These are phyloP conservation scores for Ophiostoma ips DNA, from an alignment of 2,329 filamentous ascomycete genomes.

Conservation along the genomic window DNA sequence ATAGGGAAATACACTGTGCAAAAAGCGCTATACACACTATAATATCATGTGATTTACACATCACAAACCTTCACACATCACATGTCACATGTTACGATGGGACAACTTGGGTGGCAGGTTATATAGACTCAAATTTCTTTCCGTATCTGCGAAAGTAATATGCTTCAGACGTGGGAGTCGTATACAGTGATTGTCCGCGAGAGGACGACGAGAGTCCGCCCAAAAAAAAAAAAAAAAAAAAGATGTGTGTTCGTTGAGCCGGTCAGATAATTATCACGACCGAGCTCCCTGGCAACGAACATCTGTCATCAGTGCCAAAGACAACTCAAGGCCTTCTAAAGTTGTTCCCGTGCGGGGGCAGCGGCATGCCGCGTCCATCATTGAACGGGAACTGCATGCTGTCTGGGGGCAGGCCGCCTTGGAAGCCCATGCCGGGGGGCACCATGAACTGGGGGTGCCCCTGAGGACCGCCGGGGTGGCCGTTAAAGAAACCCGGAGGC, in stretches of 20 bases:
- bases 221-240: not conserved
- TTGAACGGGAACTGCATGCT: slow-evolving; percentile 35
- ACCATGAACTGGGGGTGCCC: slow-evolving; percentile 34
- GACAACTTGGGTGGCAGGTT: not conserved
- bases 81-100: no score
- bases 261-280: not conserved
- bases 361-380: slow-evolving; percentile 28
- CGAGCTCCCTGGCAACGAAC: not conserved
- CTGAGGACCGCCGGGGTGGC: slow-evolving; percentile 14
- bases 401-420: slow-evolving; percentile 39
- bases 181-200: not conserved
- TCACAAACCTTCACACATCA: no score
- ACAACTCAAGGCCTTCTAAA: not conserved
- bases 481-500: slow-evolving; percentile 42
- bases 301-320: not conserved
- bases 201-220: not conserved
- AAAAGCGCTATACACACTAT: no score
- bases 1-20: no score
- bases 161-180: not conserved
- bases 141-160: no score
- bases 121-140: not conserved
- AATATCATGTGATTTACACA: no score
- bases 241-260: not conserved
- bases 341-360: slow-evolving; percentile 11
- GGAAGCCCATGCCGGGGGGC: slow-evolving; percentile 42